phyloP scores from a whole-genome alignment of 129 eudicot species.

The Lactuca sativa region DNA sequence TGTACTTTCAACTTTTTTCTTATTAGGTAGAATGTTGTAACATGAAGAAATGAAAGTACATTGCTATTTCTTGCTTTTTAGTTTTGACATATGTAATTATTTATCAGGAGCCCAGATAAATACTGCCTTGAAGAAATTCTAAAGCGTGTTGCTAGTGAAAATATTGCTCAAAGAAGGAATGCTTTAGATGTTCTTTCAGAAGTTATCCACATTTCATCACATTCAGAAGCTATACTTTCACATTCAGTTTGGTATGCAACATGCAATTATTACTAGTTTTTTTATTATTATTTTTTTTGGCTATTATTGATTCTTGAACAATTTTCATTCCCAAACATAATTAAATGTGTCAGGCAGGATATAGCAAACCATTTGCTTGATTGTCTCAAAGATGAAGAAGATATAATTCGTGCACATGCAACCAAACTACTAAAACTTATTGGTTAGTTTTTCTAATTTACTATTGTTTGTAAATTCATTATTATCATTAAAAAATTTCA shows the following conservation, averaged over 20 bases:
- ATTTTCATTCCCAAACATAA: constrained; percentile 15
- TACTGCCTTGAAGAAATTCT: constrained; percentile 68
- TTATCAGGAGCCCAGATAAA: constrained; percentile 57
- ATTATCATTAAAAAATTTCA: neutral
- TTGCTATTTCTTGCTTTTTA: neutral
- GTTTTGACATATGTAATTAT: constrained; percentile 2
- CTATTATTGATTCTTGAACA: neutral
- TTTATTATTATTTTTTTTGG: neutral
- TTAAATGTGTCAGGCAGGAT: constrained; percentile 60
- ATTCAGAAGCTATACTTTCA: constrained; percentile 41
- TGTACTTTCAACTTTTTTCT: too few species aligned
- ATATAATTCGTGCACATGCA: constrained; percentile 47
- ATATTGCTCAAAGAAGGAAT: constrained; percentile 59
- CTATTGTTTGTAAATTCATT: neutral
- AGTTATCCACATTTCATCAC: constrained; percentile 44
- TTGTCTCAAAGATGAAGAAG: constrained; percentile 67
- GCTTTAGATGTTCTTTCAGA: constrained; percentile 70
- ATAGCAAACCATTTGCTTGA: constrained; percentile 62
- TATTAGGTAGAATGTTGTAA: too few species aligned
- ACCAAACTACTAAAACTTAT: constrained; percentile 56
- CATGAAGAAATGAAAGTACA: too few species aligned
- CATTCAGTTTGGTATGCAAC: constrained; percentile 49
- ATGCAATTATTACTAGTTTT: neutral
- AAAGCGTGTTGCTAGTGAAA: constrained; percentile 52
- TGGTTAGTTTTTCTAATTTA: constrained; percentile 43